A percentile compares a stretch with the other conserved stretches of the same genome.
phyloP scores from a whole-genome alignment of 208 protist species.

The Angomonas deanei region DNA sequence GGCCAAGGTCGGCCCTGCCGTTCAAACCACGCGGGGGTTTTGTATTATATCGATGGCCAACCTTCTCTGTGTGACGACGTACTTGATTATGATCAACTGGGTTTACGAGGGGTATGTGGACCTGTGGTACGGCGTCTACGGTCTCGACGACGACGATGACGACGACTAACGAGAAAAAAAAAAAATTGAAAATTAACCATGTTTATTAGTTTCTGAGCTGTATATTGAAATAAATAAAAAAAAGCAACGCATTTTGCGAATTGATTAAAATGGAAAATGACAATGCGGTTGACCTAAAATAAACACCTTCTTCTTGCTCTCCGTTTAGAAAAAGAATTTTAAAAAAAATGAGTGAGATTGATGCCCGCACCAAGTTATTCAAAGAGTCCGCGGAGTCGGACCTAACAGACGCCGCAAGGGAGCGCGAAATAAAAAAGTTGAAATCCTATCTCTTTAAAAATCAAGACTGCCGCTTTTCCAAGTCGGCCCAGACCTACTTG shows the following conservation, averaged over 20 bases:
- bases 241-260: too few species aligned
- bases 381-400: slow-evolving; percentile 30
- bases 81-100: slow-evolving; percentile 78
- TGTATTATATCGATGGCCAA: slow-evolving; percentile 23
- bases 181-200: slow-evolving; percentile 1
- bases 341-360: slow-evolving; percentile 4
- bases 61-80: slow-evolving; percentile 46
- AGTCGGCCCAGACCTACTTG: slow-evolving; percentile 31
- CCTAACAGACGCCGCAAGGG: slow-evolving; percentile 20
- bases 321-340: background rate
- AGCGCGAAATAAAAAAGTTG: slow-evolving; percentile 36
- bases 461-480: slow-evolving; percentile 50
- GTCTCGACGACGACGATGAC: slow-evolving; percentile 55
- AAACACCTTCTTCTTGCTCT: too few species aligned
- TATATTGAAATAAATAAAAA: too few species aligned
- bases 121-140: slow-evolving; percentile 74
- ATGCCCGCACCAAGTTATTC: slow-evolving; percentile 39
- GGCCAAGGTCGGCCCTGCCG: slow-evolving; percentile 12
- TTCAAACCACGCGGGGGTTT: slow-evolving; percentile 11
- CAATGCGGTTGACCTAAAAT: too few species aligned
- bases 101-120: slow-evolving; percentile 76
- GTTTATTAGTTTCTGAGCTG: background rate
- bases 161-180: slow-evolving; percentile 16
- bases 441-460: slow-evolving; percentile 47
- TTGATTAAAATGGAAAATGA: too few species aligned